These are phyloP conservation scores for Ophidiomyces ophidiicola DNA, from an alignment of 2,329 filamentous ascomycete genomes.

Conservation along the genomic window DNA sequence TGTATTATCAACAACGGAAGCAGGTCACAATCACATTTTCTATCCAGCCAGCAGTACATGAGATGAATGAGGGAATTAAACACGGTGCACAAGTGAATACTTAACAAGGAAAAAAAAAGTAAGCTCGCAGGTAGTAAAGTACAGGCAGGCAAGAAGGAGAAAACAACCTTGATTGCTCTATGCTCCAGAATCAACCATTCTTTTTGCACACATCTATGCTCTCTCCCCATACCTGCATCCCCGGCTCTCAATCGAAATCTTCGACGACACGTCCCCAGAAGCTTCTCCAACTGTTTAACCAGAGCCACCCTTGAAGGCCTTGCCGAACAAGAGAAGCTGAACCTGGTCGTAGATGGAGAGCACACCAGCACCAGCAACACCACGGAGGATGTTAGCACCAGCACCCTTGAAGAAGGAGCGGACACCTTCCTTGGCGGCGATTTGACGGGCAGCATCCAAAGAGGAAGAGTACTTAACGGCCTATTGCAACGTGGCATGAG, in stretches of 20 bases:
- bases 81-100: conserved; percentile 14
- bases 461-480: conserved; percentile 99
- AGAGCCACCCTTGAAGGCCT: conserved; percentile 70
- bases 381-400: conserved; percentile 99
- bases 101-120: conserved; percentile 21
- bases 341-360: conserved; percentile 99
- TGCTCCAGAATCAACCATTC: conserved; percentile 33
- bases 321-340: conserved; percentile 98
- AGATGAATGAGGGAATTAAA: conserved; percentile 15
- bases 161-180: conserved; percentile 31
- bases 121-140: conserved; percentile 39
- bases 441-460: conserved; percentile 89
- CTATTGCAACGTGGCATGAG: conserved; percentile 38
- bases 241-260: conserved; percentile 18
- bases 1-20: conserved; percentile 5
- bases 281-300: conserved; percentile 21
- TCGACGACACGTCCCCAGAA: conserved; percentile 24
- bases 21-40: conserved; percentile 12
- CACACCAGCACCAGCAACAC: conserved; percentile 99
- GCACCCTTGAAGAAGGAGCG: conserved; percentile 99
- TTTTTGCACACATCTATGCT: conserved; percentile 30
- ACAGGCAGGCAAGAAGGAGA: conserved; percentile 35
- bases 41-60: conserved; percentile 13
- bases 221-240: conserved; percentile 7
- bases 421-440: conserved; percentile 91